Percentiles rank a stretch among this genome's conserved stretches.
Evolutionary conservation across 1,139 yeast species (phyloP).

Genomic region (Hansenula lynferdii): DNA sequence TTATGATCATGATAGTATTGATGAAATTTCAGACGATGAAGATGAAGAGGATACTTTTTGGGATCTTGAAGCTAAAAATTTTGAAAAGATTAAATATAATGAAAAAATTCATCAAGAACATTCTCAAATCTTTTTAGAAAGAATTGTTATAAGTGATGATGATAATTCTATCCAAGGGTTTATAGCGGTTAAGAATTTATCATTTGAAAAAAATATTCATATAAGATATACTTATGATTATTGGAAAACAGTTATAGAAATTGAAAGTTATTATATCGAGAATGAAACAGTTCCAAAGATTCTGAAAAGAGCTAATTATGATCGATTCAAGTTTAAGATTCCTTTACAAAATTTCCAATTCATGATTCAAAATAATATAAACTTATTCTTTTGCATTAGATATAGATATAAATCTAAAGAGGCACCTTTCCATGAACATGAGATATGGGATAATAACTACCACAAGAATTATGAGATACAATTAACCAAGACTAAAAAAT

Average conservation of each 20-base stretch:
- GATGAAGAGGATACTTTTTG: conserved; percentile 32
- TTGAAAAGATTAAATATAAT: conserved; percentile 29
- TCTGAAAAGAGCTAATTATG: conserved; percentile 46
- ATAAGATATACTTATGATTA: conserved; percentile 64
- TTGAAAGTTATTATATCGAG: conserved; percentile 60
- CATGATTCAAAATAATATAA: conserved; percentile 30
- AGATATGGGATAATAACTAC: conserved; percentile 77
- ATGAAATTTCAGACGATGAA: conserved; percentile 17
- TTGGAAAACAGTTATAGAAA: conserved; percentile 72
- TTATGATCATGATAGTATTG: conserved; percentile 24
- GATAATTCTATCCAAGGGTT: conserved; percentile 60
- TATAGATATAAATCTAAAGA: conserved; percentile 38
- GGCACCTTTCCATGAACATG: conserved; percentile 21
- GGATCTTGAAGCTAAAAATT: conserved; percentile 47
- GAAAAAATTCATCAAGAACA: conserved; percentile 31
- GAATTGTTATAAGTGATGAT: conserved; percentile 54
- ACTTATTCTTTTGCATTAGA: conserved; percentile 50
- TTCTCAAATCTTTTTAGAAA: conserved; percentile 57
- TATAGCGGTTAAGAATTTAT: conserved; percentile 65
- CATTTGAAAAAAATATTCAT: conserved; percentile 58
- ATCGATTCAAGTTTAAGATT: conserved; percentile 53
- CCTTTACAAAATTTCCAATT: conserved; percentile 35
- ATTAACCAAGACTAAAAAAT: conserved; percentile 26
- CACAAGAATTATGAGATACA: conserved; percentile 52
- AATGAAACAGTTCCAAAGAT: conserved; percentile 39